Conservation (phyloP, 805 yeast genomes). For the Candida sithepensis region DNA sequence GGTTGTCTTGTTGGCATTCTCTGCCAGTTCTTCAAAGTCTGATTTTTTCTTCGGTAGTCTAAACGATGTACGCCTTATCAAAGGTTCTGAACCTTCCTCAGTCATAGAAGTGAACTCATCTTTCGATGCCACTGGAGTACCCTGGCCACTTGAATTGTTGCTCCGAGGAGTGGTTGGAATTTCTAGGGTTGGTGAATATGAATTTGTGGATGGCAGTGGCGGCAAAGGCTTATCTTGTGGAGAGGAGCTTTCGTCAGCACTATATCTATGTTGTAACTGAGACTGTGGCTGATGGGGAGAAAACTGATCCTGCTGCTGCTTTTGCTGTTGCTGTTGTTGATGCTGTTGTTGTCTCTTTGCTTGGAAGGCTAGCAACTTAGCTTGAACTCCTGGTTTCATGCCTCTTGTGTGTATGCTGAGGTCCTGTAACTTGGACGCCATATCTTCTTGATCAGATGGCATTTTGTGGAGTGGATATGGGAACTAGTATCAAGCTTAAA, state of each 20-base stretch:
- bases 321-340: slow-evolving; percentile 11
- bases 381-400: slow-evolving; percentile 77
- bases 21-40: background rate
- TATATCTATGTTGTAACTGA: background rate
- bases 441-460: slow-evolving; percentile 8
- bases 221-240: slow-evolving; percentile 9
- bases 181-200: slow-evolving; percentile 1
- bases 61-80: slow-evolving; percentile 25
- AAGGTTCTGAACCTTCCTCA: slow-evolving; percentile 2
- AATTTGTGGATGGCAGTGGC: slow-evolving; percentile 4
- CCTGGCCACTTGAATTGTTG: slow-evolving; percentile 13
- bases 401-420: slow-evolving; percentile 29
- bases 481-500: too few species aligned
- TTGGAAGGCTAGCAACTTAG: slow-evolving; percentile 82
- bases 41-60: slow-evolving; percentile 17
- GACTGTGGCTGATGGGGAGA: background rate
- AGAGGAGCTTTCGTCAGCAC: slow-evolving; percentile 5
- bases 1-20: background rate
- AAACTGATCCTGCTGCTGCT: background rate
- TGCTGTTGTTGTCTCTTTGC: slow-evolving; percentile 58
- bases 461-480: too few species aligned
- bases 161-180: slow-evolving; percentile 22
- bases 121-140: slow-evolving; percentile 12
- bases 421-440: slow-evolving; percentile 18
- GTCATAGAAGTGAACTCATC: slow-evolving; percentile 11